Percentiles rank a stretch among this genome's conserved stretches.
These are phyloP conservation scores for Terfezia claveryi DNA, from an alignment of 495 filamentous ascomycete genomes.

Conservation along the genomic window DNA sequence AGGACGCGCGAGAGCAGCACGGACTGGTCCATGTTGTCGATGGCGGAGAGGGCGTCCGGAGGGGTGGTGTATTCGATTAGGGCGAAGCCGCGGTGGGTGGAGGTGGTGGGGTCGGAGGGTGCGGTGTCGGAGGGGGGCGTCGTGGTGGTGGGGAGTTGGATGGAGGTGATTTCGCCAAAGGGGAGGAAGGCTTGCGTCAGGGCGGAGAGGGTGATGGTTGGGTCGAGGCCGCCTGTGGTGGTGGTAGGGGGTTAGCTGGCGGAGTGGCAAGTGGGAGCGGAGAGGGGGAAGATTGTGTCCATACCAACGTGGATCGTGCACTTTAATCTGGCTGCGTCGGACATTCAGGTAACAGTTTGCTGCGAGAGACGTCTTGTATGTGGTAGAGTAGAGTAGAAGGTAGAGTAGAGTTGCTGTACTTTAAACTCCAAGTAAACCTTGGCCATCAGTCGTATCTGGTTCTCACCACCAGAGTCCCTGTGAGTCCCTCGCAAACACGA, in stretches of 20 bases:
- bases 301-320: conserved; percentile 67
- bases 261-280: not conserved
- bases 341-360: conserved; percentile 24
- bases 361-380: not conserved
- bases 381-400: not conserved
- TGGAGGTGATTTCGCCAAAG: conserved; percentile 81
- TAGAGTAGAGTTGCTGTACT: too few species aligned
- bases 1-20: conserved; percentile 86
- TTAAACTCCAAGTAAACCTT: too few species aligned
- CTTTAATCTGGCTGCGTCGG: conserved; percentile 64
- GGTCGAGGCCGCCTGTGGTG: conserved; percentile 40
- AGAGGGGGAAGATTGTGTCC: not conserved
- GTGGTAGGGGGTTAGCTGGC: conserved; percentile 1
- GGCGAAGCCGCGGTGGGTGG: conserved; percentile 77
- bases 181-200: conserved; percentile 85
- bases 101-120: conserved; percentile 22
- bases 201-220: conserved; percentile 45
- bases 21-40: conserved; percentile 97
- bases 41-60: conserved; percentile 77
- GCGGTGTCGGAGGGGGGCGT: conserved; percentile 1
- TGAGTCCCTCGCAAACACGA: too few species aligned
- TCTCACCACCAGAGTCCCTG: too few species aligned
- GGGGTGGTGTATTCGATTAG: conserved; percentile 85
- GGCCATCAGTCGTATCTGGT: too few species aligned
- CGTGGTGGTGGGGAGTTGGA: conserved; percentile 6